Base-by-base conservation (phyloP, 139 green algal species). In the Mesostigma viride region DNA sequence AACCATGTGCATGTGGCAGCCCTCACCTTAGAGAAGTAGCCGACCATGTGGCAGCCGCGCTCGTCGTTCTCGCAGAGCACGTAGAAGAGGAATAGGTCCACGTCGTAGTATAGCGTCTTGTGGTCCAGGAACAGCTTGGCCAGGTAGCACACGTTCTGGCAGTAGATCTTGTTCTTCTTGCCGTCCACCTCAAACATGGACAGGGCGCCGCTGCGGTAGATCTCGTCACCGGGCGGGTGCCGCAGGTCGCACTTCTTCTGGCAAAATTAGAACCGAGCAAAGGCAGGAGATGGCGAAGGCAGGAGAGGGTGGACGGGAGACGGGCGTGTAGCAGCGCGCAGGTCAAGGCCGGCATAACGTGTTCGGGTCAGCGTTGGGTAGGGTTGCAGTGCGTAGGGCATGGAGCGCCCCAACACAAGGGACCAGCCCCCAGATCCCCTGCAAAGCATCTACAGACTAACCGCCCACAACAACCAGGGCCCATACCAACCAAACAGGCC, bases 31-130 rank as follows among this genome's bases (percentile, higher is more conserved):
- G 69, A 81, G 59, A 86, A 86, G 70, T 85, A 86, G 0, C 92
- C 92, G n/a, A 94, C 87, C 27, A 96, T 86, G 79, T 98, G 92
- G n/a, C 87, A 91, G 3, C 93, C 93, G 1, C 89, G 71, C 63
- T 95, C 87, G 71, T 99, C 93, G 24, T 85, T 84, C 81, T 98
- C 93, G 75, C 91, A 97, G 61, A 99, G 77, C 34, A 99, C 81
- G 79, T 99, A 99, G 80, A 99, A 99, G 8, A 99, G 84, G 78
- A 99, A 99, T 24, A 97, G 84, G 83, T 99, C 93, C 17, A 97
- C 91, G 65, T 99, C 93, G 74, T 96, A 99, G 84, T 95, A 96
- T 17, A 97, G 83, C 46, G 91, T 96, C 84, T 98, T 97, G 84
- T 97, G 92, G 82, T 99, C 92, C 75, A 99, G 78, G 76, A 99